These are phyloP conservation scores for Phytopythium montanum DNA, from an alignment of 352 stramenopile species.

Conservation along the genomic window DNA sequence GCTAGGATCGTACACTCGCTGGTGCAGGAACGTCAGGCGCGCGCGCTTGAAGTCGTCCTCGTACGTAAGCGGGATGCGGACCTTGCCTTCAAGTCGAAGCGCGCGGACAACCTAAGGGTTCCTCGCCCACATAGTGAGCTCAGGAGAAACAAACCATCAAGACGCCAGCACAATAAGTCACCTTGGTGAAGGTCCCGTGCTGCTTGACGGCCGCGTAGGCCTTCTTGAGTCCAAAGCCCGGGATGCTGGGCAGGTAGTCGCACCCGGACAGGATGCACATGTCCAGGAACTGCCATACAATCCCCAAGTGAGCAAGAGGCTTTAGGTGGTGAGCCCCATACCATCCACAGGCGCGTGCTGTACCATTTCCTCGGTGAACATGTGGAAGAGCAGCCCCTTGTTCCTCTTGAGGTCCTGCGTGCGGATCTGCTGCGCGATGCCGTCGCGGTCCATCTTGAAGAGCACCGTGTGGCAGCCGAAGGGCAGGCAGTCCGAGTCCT, in stretches of 20 bases:
- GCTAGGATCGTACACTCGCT: constrained; percentile 62
- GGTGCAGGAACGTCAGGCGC: constrained; percentile 63
- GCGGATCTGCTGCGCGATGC: constrained; percentile 84
- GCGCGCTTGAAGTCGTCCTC: constrained; percentile 60
- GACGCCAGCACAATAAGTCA: too few relatives aligned
- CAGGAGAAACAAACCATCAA: too few relatives aligned
- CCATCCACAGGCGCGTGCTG: background rate
- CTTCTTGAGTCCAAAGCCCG: constrained; percentile 82
- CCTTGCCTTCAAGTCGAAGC: constrained; percentile 65
- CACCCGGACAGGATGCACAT: constrained; percentile 92
- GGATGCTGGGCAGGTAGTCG: constrained; percentile 84
- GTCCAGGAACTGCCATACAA: constrained; percentile 60
- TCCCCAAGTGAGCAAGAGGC: too few relatives aligned
- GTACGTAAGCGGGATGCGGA: constrained; percentile 45
- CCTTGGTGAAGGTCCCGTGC: constrained; percentile 63
- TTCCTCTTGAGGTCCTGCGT: constrained; percentile 65
- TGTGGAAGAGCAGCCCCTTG: constrained; percentile 67
- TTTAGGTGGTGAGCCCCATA: background rate
- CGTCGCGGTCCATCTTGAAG: constrained; percentile 95
- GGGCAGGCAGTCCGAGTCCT: constrained; percentile 94
- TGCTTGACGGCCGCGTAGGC: constrained; percentile 69
- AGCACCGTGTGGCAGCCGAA: constrained; percentile 92
- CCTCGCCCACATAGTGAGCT: background rate
- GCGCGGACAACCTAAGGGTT: constrained; percentile 43
- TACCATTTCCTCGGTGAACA: constrained; percentile 87